These are phyloP conservation scores for Canariomyces notabilis DNA, from an alignment of 2,329 filamentous ascomycete species.

Conservation along the genomic window DNA sequence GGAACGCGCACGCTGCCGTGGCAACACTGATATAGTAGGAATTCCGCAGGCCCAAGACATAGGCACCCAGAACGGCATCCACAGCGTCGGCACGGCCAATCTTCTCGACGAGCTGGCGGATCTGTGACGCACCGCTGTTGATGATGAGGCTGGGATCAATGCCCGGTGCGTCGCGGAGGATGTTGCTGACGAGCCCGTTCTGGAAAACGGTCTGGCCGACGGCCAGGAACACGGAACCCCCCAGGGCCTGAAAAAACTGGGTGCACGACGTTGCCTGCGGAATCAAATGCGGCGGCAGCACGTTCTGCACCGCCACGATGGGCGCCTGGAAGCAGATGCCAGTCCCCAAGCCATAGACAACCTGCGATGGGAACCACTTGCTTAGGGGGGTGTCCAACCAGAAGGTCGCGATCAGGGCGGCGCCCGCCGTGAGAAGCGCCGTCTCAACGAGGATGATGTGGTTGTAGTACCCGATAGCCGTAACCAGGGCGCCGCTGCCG, in stretches of 20 bases:
- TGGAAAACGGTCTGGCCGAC: constrained; percentile 44
- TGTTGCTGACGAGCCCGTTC: constrained; percentile 16
- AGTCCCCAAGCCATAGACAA: constrained; percentile 42
- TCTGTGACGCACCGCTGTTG: neutral
- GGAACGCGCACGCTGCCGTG: neutral
- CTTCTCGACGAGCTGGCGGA: neutral
- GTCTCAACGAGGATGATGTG: constrained; percentile 39
- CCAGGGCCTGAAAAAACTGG: constrained; percentile 42
- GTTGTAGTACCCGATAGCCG: constrained; percentile 40
- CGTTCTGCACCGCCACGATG: constrained; percentile 43
- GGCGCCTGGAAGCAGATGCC: constrained; percentile 41
- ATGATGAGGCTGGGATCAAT: neutral
- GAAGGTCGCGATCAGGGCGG: constrained; percentile 40
- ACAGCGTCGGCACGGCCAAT: neutral
- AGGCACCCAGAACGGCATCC: neutral
- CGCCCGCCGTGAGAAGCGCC: constrained; percentile 34
- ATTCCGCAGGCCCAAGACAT: neutral
- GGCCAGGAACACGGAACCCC: constrained; percentile 41
- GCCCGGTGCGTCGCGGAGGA: neutral
- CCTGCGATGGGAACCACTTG: constrained; percentile 38
- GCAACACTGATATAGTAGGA: neutral
- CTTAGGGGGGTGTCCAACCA: constrained; percentile 29
- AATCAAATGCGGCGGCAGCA: constrained; percentile 37
- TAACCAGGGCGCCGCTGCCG: constrained; percentile 34
- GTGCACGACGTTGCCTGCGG: constrained; percentile 40